phyloP scores from a whole-genome alignment of 805 yeast genomes.

The Kuraishia ogatae region DNA sequence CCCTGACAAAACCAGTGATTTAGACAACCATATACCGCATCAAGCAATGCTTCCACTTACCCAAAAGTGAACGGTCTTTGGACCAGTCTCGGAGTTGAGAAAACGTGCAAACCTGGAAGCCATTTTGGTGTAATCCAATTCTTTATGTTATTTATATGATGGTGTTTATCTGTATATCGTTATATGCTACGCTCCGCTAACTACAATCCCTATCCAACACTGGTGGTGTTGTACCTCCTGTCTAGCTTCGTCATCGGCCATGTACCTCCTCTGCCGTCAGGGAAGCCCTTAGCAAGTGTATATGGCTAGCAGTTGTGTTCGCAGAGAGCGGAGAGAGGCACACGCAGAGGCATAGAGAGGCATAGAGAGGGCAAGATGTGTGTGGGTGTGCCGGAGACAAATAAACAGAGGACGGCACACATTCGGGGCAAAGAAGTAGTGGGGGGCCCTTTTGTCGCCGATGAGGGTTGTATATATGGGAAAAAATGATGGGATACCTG shows the following conservation, averaged over 20 bases:
- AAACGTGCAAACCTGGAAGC: slow-evolving; percentile 60
- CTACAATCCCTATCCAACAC: neutral
- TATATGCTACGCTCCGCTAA: neutral
- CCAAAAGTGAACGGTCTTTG: slow-evolving; percentile 97
- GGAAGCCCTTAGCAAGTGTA: slow-evolving; percentile 4
- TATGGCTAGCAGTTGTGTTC: too few species aligned
- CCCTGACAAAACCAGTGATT: too few species aligned
- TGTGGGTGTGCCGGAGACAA: too few species aligned
- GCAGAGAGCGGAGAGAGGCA: too few species aligned
- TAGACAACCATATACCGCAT: too few species aligned
- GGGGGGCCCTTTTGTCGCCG: too few species aligned
- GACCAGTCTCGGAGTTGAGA: slow-evolving; percentile 86
- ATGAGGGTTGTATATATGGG: too few species aligned
- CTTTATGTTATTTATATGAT: too few species aligned
- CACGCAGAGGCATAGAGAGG: neutral
- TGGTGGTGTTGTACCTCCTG: neutral
- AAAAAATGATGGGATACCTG: too few species aligned
- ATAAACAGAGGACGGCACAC: too few species aligned
- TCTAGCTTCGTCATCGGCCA: slow-evolving; percentile 1
- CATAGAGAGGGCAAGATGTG: too few species aligned
- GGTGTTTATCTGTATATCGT: neutral
- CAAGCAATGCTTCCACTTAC: slow-evolving; percentile 28
- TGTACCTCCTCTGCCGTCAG: slow-evolving; percentile 3
- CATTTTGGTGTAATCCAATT: slow-evolving; percentile 12
- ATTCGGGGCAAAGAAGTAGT: too few species aligned